Evolutionary conservation across 805 yeast genomes (phyloP).

Genomic region (Cyberlindnera maritima): DNA sequence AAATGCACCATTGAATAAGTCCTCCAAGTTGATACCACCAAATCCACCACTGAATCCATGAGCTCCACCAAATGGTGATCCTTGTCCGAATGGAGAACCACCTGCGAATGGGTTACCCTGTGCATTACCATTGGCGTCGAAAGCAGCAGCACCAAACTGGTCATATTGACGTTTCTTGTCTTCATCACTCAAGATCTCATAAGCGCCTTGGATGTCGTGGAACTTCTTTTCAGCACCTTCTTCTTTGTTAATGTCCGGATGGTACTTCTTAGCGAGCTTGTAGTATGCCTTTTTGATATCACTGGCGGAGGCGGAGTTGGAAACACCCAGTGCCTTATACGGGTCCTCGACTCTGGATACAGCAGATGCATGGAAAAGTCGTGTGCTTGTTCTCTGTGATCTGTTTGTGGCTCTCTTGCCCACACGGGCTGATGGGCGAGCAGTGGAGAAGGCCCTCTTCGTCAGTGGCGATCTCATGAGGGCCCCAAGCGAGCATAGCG

Average conservation of each 20-base stretch:
- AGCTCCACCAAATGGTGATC: conserved; percentile 44
- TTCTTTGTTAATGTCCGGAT: conserved; percentile 96
- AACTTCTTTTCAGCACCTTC: conserved; percentile 83
- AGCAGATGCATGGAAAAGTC: conserved; percentile 43
- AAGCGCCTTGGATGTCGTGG: conserved; percentile 91
- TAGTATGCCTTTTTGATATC: conserved; percentile 95
- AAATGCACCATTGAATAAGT: conserved; percentile 47
- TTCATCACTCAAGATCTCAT: conserved; percentile 85
- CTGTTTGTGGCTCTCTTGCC: conserved; percentile 2
- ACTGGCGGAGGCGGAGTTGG: conserved; percentile 63
- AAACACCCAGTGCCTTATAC: conserved; percentile 78
- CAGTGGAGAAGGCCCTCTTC: conserved; percentile 9
- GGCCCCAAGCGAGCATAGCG: conserved; percentile 3
- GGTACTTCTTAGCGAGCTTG: conserved; percentile 87
- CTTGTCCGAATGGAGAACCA: conserved; percentile 43
- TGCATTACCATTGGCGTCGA: conserved; percentile 58
- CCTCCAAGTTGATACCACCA: conserved; percentile 52
- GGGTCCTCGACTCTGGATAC: conserved; percentile 57
- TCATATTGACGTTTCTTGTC: conserved; percentile 86
- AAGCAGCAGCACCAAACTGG: conserved; percentile 86
- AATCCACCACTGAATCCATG: conserved; percentile 21
- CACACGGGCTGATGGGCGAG: background rate
- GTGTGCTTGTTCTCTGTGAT: conserved; percentile 1
- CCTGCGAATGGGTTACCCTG: conserved; percentile 46
- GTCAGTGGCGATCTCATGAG: conserved; percentile 9